These are phyloP conservation scores for Fusarium nanum DNA, from an alignment of 2,329 filamentous ascomycete genomes.

Conservation along the genomic window DNA sequence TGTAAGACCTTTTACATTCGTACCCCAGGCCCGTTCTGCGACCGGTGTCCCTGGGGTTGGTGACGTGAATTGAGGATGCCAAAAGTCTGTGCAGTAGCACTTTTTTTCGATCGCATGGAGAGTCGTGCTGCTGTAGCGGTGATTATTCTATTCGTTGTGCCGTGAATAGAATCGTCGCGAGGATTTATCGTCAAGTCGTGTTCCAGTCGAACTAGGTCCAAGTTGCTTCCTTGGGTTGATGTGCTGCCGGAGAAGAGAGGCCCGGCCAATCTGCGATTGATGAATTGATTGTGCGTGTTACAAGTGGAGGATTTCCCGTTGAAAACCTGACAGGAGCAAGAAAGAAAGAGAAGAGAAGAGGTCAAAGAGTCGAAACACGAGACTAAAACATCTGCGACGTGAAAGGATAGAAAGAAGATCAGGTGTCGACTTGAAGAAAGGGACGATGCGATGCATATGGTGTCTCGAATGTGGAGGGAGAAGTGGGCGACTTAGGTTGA, in stretches of 20 bases:
- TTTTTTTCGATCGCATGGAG: slow-evolving; percentile 1
- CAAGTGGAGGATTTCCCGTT: not conserved
- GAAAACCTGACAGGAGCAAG: not conserved
- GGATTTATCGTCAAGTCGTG: slow-evolving; percentile 11
- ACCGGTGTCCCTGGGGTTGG: slow-evolving; percentile 46
- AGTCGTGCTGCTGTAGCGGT: not conserved
- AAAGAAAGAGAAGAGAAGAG: not conserved
- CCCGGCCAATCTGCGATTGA: not conserved
- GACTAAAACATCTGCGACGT: slow-evolving; percentile 36
- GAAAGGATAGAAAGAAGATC: slow-evolving; percentile 42
- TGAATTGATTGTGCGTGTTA: slow-evolving; percentile 2
- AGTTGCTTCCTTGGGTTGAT: not conserved
- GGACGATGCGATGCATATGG: slow-evolving; percentile 49
- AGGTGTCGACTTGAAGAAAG: slow-evolving; percentile 39
- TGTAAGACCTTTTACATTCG: slow-evolving; percentile 40
- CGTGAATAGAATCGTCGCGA: slow-evolving; percentile 1
- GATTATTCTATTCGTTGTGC: not conserved
- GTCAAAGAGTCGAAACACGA: slow-evolving; percentile 32
- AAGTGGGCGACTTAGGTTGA: slow-evolving; percentile 36
- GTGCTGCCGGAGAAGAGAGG: not conserved
- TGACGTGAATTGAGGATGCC: slow-evolving; percentile 27
- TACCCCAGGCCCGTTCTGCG: slow-evolving; percentile 47
- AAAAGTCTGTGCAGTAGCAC: slow-evolving; percentile 14
- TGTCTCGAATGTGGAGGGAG: slow-evolving; percentile 51
- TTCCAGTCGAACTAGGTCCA: not conserved